Conservation (phyloP, 179 eudicot genomes). For the Carnegiea gigantea region DNA sequence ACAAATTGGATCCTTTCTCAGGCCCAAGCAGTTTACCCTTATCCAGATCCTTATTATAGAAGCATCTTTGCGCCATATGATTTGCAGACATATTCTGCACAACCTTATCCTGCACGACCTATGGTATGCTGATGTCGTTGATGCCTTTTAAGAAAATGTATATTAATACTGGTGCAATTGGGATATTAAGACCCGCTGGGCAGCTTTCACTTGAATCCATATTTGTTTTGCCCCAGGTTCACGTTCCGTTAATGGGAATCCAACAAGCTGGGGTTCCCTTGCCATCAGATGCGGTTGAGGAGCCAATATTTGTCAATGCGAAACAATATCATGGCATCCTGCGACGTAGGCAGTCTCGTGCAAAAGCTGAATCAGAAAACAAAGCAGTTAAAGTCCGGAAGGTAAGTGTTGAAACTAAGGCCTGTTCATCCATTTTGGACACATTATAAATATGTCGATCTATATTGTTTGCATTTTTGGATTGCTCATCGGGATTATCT, state of each 20-base stretch:
- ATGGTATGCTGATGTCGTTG: conserved; percentile 40
- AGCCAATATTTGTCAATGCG: conserved; percentile 87
- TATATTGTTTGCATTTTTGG: background rate
- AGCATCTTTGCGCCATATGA: conserved; percentile 70
- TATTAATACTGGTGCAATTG: background rate
- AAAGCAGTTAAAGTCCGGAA: conserved; percentile 55
- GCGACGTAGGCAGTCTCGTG: conserved; percentile 85
- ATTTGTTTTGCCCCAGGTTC: conserved; percentile 38
- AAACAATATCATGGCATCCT: conserved; percentile 89
- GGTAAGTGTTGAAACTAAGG: conserved; percentile 37
- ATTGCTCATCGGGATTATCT: background rate
- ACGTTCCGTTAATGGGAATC: conserved; percentile 75
- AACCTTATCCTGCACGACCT: conserved; percentile 56
- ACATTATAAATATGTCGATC: background rate
- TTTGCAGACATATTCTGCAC: conserved; percentile 60
- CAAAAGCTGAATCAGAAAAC: conserved; percentile 80
- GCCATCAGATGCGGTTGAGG: conserved; percentile 75
- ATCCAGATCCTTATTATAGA: conserved; percentile 79
- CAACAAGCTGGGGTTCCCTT: conserved; percentile 78
- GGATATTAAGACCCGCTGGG: background rate
- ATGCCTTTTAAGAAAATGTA: background rate
- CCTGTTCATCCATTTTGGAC: background rate
- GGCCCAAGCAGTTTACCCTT: conserved; percentile 69
- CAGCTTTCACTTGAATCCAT: background rate
- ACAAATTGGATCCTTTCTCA: conserved; percentile 25